Percentiles rank a stretch among this genome's conserved stretches.
Conservation (phyloP, 176 grass and related monocot species). For the Lolium rigidum region DNA sequence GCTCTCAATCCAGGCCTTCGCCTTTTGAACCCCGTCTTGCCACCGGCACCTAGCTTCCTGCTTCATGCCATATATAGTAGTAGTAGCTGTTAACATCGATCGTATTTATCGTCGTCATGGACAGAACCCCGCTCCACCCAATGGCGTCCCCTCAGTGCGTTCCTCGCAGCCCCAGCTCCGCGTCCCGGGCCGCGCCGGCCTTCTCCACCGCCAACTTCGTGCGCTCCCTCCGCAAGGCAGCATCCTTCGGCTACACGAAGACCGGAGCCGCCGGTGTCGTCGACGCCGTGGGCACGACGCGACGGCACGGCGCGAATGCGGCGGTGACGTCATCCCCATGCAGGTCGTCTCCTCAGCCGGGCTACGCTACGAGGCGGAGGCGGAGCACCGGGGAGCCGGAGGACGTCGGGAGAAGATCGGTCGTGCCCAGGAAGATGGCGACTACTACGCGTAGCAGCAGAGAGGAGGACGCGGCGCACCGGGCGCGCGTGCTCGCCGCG, state of each 20-base stretch:
- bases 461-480: conserved; percentile 69
- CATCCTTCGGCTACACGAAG: conserved; percentile 41
- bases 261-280: neutral
- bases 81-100: neutral
- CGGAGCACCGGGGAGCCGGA: conserved; percentile 7
- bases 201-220: conserved; percentile 49
- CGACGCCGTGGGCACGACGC: conserved; percentile 23
- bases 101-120: conserved; percentile 41
- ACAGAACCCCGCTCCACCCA: conserved; percentile 20
- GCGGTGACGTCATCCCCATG: conserved; percentile 9
- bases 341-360: conserved; percentile 34
- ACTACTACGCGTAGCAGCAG: conserved; percentile 39
- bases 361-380: conserved; percentile 37
- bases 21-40: conserved; percentile 5
- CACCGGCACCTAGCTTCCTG: conserved; percentile 7
- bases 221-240: conserved; percentile 45
- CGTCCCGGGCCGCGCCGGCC: conserved; percentile 44
- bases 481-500: conserved; percentile 51
- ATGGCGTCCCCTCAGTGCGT: conserved; percentile 1
- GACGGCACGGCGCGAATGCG: neutral
- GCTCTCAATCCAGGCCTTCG: neutral
- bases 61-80: too few species aligned
- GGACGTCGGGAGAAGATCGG: conserved; percentile 15
- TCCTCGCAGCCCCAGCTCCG: neutral
- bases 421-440: conserved; percentile 32